A percentile compares a stretch with the other conserved stretches of the same genome.
phyloP scores from a whole-genome alignment of 768 basidiomycete species.

The Goffeauzyma gilvescens region DNA sequence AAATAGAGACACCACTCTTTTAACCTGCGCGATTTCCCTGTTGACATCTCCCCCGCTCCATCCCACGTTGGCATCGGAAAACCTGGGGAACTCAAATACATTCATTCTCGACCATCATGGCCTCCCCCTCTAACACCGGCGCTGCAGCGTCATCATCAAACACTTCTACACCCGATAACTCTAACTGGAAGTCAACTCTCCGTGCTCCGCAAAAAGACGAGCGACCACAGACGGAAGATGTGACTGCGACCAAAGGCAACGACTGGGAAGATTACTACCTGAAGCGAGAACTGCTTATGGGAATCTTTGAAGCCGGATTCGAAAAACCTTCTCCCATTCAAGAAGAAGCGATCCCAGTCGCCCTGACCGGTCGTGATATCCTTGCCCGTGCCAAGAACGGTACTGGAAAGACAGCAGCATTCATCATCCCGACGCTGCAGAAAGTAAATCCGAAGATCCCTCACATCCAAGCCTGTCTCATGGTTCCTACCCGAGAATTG shows the following conservation, averaged over 20 bases:
- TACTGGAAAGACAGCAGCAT: constrained; percentile 92
- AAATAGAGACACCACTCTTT: too few species aligned
- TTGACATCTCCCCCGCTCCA: too few species aligned
- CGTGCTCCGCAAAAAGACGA: constrained; percentile 73
- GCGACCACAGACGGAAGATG: constrained; percentile 93
- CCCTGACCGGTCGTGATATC: constrained; percentile 79
- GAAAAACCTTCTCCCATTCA: constrained; percentile 95
- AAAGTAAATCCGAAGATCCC: constrained; percentile 62
- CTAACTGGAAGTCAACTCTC: constrained; percentile 63
- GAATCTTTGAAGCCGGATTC: constrained; percentile 87
- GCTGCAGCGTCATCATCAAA: too few species aligned
- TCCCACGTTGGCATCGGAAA: too few species aligned
- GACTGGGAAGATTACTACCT: constrained; percentile 92
- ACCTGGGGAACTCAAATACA: too few species aligned
- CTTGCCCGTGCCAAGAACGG: constrained; percentile 36
- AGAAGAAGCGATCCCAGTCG: constrained; percentile 93
- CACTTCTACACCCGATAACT: too few species aligned
- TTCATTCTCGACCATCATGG: too few species aligned
- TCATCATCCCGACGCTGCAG: constrained; percentile 91
- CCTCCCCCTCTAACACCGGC: too few species aligned
- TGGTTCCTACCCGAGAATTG: constrained; percentile 96
- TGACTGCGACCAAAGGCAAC: constrained; percentile 74
- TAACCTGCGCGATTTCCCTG: too few species aligned
- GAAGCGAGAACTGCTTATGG: constrained; percentile 91
- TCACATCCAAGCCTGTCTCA: constrained; percentile 88